Conservation (phyloP, 1,284 basidiomycete genomes). For the Lentinula novae-zelandiae region DNA sequence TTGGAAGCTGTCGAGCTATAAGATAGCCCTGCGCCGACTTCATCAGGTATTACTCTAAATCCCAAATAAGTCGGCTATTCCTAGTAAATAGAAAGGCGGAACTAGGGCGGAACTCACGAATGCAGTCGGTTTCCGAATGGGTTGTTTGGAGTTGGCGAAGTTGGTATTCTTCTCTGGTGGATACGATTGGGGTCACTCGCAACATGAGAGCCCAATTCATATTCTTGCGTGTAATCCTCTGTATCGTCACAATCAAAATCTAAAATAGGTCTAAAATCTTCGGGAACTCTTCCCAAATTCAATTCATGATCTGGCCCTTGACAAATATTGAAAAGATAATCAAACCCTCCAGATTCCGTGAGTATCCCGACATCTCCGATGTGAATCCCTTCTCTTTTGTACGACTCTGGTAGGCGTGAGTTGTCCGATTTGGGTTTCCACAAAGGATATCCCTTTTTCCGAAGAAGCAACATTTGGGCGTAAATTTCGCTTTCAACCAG, state of each 20-base stretch:
- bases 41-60: background rate
- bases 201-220: background rate
- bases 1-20: background rate
- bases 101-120: background rate
- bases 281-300: slow-evolving; percentile 1
- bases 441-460: slow-evolving; percentile 1
- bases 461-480: background rate
- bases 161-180: background rate
- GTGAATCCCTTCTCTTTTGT: background rate
- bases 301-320: background rate
- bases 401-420: background rate
- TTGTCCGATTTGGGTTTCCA: slow-evolving; percentile 1
- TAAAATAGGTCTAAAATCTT: background rate
- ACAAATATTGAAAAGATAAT: slow-evolving; percentile 9
- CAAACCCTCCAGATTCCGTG: background rate
- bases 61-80: background rate
- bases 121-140: background rate
- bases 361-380: slow-evolving; percentile 9
- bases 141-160: background rate
- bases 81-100: background rate
- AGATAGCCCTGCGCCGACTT: background rate
- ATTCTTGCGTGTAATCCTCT: background rate
- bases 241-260: background rate
- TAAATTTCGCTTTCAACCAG: background rate
- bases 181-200: background rate